These are phyloP conservation scores for Ganoderma lingzhi DNA, from an alignment of 1,284 basidiomycete genomes.

Conservation along the genomic window DNA sequence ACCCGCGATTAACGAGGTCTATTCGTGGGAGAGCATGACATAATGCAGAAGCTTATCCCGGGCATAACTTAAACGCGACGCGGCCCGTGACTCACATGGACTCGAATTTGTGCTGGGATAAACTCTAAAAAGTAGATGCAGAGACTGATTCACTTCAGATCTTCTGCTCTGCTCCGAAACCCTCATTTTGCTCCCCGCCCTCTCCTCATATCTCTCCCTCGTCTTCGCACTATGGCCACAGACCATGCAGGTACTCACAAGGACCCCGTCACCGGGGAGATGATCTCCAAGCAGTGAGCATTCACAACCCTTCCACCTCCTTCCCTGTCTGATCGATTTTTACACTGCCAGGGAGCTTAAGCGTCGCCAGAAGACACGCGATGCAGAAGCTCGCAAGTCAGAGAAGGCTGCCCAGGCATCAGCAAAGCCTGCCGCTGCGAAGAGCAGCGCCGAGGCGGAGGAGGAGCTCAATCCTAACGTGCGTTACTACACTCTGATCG, in stretches of 20 bases:
- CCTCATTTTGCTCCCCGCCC: conserved; percentile 19
- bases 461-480: conserved; percentile 88
- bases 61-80: conserved; percentile 6
- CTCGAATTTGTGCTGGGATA: conserved; percentile 17
- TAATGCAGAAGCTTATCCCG: neutral
- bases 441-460: conserved; percentile 58
- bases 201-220: conserved; percentile 13
- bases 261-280: conserved; percentile 92
- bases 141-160: conserved; percentile 40
- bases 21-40: conserved; percentile 25
- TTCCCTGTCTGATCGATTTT: conserved; percentile 39
- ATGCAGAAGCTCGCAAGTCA: conserved; percentile 87
- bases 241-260: conserved; percentile 67
- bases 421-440: conserved; percentile 48
- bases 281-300: conserved; percentile 92
- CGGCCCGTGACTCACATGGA: conserved; percentile 29
- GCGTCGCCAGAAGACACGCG: conserved; percentile 86
- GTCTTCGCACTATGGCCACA: conserved; percentile 56
- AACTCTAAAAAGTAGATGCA: conserved; percentile 41
- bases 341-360: conserved; percentile 81
- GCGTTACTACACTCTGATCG: conserved; percentile 38
- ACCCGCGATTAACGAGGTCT: neutral
- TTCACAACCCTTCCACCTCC: conserved; percentile 19
- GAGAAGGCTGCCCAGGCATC: conserved; percentile 68
- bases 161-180: conserved; percentile 24